Conservation (phyloP, 2,329 filamentous ascomycete species). For the Allantophomopsis cytisporea region DNA sequence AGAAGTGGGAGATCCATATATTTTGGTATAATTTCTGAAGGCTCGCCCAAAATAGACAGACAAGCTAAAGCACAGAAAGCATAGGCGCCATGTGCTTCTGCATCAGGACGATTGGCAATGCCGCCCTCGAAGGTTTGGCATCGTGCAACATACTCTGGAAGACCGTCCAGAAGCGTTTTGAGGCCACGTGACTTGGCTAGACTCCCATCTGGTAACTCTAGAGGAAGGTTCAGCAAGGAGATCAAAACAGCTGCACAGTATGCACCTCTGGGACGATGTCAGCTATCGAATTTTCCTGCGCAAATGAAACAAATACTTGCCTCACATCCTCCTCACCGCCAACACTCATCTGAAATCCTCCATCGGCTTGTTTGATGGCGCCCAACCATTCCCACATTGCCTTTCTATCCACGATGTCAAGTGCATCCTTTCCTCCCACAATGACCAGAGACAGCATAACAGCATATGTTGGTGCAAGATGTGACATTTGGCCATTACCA, state of each 20-base stretch:
- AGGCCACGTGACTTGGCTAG: slow-evolving; percentile 50
- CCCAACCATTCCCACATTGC: slow-evolving; percentile 88
- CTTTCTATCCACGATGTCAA: slow-evolving; percentile 65
- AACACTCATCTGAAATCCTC: slow-evolving; percentile 77
- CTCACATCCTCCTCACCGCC: slow-evolving; percentile 89
- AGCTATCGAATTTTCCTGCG: slow-evolving; percentile 6
- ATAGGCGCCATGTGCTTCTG: slow-evolving; percentile 93
- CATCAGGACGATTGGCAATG: slow-evolving; percentile 71
- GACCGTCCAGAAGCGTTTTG: slow-evolving; percentile 52
- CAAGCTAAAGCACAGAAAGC: slow-evolving; percentile 89
- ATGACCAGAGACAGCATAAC: slow-evolving; percentile 65
- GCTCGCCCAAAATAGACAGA: slow-evolving; percentile 72
- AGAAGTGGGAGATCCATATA: slow-evolving; percentile 67
- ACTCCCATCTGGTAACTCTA: slow-evolving; percentile 62
- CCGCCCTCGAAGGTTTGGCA: slow-evolving; percentile 95
- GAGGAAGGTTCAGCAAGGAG: slow-evolving; percentile 69
- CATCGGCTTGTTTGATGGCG: slow-evolving; percentile 70
- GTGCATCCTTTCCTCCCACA: slow-evolving; percentile 62
- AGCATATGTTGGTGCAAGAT: slow-evolving; percentile 83
- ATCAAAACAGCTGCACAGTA: slow-evolving; percentile 85
- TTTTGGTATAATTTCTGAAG: slow-evolving; percentile 57
- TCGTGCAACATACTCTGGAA: slow-evolving; percentile 67
- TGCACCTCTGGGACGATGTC: slow-evolving; percentile 48
- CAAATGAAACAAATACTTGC: slow-evolving; percentile 29
- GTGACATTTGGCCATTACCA: slow-evolving; percentile 80